Conservation (phyloP, 1,284 basidiomycete species). For the Phylloporus sp. region DNA sequence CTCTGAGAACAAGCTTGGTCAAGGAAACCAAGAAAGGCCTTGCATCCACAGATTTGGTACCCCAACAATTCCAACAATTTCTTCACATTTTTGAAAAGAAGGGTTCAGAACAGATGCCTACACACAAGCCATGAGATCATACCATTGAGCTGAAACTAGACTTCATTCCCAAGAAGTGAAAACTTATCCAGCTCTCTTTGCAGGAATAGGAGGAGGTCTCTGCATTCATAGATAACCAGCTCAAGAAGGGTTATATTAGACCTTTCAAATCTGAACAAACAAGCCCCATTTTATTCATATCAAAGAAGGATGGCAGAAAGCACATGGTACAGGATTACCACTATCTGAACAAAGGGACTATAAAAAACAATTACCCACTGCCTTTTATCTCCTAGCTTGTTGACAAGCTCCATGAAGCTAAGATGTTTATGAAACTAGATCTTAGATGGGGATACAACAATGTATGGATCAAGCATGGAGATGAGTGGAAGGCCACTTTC, state of each 20-base stretch:
- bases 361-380: not conserved
- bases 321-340: not conserved
- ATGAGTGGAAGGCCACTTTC: not conserved
- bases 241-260: not conserved
- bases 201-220: too few species aligned
- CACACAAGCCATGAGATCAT: not conserved
- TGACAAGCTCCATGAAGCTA: not conserved
- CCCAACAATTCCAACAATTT: too few species aligned
- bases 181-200: too few species aligned
- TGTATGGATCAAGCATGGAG: not conserved
- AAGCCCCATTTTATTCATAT: not conserved
- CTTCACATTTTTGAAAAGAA: too few species aligned
- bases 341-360: not conserved
- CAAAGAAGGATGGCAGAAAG: not conserved
- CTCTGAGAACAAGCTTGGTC: too few species aligned
- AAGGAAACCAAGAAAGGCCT: too few species aligned
- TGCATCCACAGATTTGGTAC: too few species aligned
- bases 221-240: not conserved
- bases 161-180: not conserved
- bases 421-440: not conserved
- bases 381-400: not conserved
- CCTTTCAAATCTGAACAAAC: not conserved
- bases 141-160: not conserved
- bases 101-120: not conserved
- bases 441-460: not conserved